phyloP scores from a whole-genome alignment of 371 early-diverging fungal species.

The Chytridium lagenaria region DNA sequence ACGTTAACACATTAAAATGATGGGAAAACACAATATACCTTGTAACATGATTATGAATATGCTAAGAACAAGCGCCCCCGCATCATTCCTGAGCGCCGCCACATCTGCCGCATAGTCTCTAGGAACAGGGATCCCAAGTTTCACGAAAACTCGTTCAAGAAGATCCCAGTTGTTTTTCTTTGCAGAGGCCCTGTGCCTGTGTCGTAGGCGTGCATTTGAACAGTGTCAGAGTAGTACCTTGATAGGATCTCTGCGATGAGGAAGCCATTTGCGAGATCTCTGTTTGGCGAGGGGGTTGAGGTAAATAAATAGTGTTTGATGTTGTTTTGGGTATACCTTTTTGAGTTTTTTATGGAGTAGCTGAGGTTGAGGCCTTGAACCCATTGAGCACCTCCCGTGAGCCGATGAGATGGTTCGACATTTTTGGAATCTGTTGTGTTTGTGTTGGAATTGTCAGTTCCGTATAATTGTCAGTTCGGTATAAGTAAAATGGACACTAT shows the following conservation, averaged over 20 bases:
- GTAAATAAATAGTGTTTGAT: not conserved
- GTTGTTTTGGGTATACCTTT: constrained; percentile 32
- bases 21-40: constrained; percentile 1
- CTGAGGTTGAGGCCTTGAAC: constrained; percentile 54
- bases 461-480: too few relatives aligned
- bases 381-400: constrained; percentile 57
- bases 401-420: not conserved
- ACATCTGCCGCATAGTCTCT: constrained; percentile 31
- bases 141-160: constrained; percentile 44
- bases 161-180: constrained; percentile 55
- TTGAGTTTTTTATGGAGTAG: constrained; percentile 51
- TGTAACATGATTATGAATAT: constrained; percentile 29
- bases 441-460: too few relatives aligned
- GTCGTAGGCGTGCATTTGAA: constrained; percentile 55
- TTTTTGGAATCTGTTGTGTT: too few relatives aligned
- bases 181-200: constrained; percentile 50
- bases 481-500: too few relatives aligned
- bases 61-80: constrained; percentile 35
- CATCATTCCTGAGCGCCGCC: constrained; percentile 24
- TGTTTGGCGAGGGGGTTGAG: constrained; percentile 15
- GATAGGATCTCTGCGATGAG: constrained; percentile 58
- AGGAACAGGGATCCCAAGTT: constrained; percentile 35
- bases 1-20: not conserved
- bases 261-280: constrained; percentile 58
- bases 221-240: constrained; percentile 47